Conservation (phyloP, 306 rosid species). For the Abrus pulchellus region DNA sequence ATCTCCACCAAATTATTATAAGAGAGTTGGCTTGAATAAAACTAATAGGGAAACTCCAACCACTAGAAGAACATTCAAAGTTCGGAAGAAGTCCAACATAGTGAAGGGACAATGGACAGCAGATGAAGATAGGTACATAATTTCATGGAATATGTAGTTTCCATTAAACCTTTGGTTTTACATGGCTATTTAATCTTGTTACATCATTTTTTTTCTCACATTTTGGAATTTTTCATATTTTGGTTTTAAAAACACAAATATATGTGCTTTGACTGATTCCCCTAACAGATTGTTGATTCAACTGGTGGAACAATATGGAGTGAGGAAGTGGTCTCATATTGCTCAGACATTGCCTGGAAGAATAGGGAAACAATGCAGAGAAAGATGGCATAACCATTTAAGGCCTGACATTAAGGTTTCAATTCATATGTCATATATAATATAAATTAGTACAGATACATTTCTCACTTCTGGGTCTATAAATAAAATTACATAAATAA, state of each 20-base stretch:
- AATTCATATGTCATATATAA: constrained; percentile 21
- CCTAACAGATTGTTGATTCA: constrained; percentile 73
- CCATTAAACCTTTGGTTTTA: background rate
- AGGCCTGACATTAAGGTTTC: constrained; percentile 93
- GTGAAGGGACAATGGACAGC: constrained; percentile 95
- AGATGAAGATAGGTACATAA: constrained; percentile 86
- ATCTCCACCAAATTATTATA: constrained; percentile 57
- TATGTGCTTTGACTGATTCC: constrained; percentile 34
- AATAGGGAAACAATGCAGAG: constrained; percentile 96
- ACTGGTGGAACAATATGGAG: constrained; percentile 81
- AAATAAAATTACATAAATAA: background rate
- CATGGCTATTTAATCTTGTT: constrained; percentile 22
- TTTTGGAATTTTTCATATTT: constrained; percentile 14
- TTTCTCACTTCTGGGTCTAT: background rate
- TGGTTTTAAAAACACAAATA: background rate
- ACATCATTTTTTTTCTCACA: background rate
- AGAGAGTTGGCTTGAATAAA: constrained; percentile 52
- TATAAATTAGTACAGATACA: background rate
- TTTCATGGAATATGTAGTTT: background rate
- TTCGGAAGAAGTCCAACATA: constrained; percentile 61
- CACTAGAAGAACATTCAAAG: constrained; percentile 59
- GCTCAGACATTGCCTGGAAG: constrained; percentile 92
- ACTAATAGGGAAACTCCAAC: constrained; percentile 48
- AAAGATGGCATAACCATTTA: constrained; percentile 97
- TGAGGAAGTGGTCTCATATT: constrained; percentile 94